Evolutionary conservation across 768 basidiomycete species (phyloP), one percentile per base, ranked within the genome.

Genomic region (Auricularia cornea): DNA sequence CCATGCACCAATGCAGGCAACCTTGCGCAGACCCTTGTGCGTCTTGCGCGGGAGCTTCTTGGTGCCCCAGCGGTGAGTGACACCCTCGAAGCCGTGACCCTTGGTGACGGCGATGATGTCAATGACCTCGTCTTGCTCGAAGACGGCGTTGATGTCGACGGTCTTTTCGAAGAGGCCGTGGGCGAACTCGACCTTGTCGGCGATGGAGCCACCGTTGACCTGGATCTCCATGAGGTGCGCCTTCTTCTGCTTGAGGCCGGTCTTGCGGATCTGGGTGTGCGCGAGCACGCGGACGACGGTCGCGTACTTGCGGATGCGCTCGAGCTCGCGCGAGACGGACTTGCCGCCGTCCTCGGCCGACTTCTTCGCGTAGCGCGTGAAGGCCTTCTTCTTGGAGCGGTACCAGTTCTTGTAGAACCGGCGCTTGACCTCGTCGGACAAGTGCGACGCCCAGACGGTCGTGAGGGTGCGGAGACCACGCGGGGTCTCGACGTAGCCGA

Each of bases 341-440:
- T 94, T 93, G 75, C 93, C 94, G 69, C 85, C 84, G 72, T 94
- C 90, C 76, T 98, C 96, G 64, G 95, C 90, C 76, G 96, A 90
- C 82, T 96, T 98, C 88, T 97, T 97, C 76, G 97, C 95, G 79
- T 99, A 99, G 75, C 94, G 93, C 73, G 97, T 99, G 87, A 98
- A 99, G 44, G 97, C 97, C 88, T 99, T 99, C 87, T 98, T 98
- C 91, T 99, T 99, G 59, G 94, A 96, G 70, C 92, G 89, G 84
- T 98, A 98, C 95, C 96, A 98, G 86, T 96, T 97, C 85, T 94
- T 95, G 90, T 98, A 98, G 89, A 99, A 98, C 70, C 97, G 87
- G 73, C 97, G 92, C 81, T 96, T 99, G 76, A 98, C 75, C 76
- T 98, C 95, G 76, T 98, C 97, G 41, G 93, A 95, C 51, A 99